Evolutionary conservation across 169 alveolate species (phyloP).

Genomic region (Plasmodium cynomolgi): DNA sequence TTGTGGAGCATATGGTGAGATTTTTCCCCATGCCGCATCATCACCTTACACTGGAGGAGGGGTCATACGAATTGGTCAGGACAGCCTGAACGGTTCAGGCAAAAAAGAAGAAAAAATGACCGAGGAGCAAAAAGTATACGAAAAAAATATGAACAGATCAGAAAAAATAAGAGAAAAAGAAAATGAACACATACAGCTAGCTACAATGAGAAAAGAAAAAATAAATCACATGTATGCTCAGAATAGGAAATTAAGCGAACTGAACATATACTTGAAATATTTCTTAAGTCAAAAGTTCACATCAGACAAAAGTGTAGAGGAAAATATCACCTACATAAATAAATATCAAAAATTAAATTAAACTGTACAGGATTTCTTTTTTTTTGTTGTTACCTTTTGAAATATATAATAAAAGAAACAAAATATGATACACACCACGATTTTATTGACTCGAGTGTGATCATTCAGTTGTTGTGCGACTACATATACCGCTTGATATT

Average conservation of each 20-base stretch:
- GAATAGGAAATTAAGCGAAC: conserved; percentile 9
- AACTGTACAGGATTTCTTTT: conserved; percentile 44
- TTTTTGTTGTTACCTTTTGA: conserved; percentile 37
- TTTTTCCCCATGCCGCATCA: neutral
- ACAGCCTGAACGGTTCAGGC: neutral
- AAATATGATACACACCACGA: conserved; percentile 34
- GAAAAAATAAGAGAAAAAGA: neutral
- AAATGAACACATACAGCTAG: conserved; percentile 12
- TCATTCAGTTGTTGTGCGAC: conserved; percentile 66
- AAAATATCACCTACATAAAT: conserved; percentile 15
- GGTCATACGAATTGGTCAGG: neutral
- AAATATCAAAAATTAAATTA: conserved; percentile 39
- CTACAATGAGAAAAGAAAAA: conserved; percentile 24
- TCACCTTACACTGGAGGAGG: neutral
- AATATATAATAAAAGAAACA: conserved; percentile 40
- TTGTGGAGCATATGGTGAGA: neutral
- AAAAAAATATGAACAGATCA: neutral
- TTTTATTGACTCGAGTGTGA: conserved; percentile 8
- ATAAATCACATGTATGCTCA: conserved; percentile 36
- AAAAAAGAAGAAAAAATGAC: neutral
- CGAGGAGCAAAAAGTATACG: neutral
- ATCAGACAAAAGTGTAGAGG: conserved; percentile 18
- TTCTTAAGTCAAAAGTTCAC: conserved; percentile 34
- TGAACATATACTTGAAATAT: conserved; percentile 54
- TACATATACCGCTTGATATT: conserved; percentile 44